Base-by-base conservation (phyloP, 805 yeast genomes). In the Ogataea parapolymorpha region DNA sequence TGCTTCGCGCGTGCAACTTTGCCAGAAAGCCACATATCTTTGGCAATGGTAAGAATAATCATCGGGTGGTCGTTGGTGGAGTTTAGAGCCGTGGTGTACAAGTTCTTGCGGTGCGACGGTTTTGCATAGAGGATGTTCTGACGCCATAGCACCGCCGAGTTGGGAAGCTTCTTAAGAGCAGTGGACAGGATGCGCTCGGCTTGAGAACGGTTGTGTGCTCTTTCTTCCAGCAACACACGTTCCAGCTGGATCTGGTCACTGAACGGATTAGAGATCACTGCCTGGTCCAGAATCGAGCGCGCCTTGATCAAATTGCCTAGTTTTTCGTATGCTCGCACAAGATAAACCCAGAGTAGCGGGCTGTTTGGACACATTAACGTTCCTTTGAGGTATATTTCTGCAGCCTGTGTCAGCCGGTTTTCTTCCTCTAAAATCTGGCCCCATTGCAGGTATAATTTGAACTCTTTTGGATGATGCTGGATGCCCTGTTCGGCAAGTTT, bases 261-360 rank as follows among this genome's bases (percentile, higher is more conserved):
- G 5, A 62, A 53, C 0, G 81, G 77, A 41, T 72, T 75, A 18
- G 67, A 65, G 12, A 79, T 48, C 6, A 85, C 57, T 0, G 85
- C 93, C 18, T 77, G 65, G 50, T 88, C 96, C 16, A 89, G 61
- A 1, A 74, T 67, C 0, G 95, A 80, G 45, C 96, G 74, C 0
- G 95, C 88, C 43, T 77, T 68, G 3, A 80, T 72, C 1, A 68
- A 44, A 2, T 70, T 66, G 1, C 67, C 67, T 9, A 72, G 51
- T 1, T 56, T 46, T 45, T 71, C 77, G 46, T 80, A 84, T 2
- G 76, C 39, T 3, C 56, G 49, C 0, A 88, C 68, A 6, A 79
- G 54, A 5, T 63, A 45, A 2, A 76, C 58, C 90, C 95, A 86
- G 7, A 89, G 45, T 4, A 2, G 56, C 43, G 0, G 68, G 56